Percentiles rank a stretch among this genome's conserved stretches.
Conservation (phyloP, 228 moss, liverwort and hornwort species). For the Sphagnum magellanicum region DNA sequence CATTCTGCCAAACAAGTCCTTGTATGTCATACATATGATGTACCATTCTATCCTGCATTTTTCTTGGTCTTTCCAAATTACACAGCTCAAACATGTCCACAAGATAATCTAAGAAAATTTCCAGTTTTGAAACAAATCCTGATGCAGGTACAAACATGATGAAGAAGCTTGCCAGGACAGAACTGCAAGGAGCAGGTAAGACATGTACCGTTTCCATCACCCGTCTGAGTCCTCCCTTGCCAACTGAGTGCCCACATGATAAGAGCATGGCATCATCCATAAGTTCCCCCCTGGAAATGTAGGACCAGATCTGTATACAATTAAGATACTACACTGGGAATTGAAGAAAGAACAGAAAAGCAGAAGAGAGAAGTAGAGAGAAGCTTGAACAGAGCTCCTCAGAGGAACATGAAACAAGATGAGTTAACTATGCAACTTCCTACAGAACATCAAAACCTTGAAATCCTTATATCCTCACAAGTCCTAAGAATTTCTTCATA, state of each 20-base stretch:
- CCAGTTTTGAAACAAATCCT: not conserved
- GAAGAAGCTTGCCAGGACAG: not conserved
- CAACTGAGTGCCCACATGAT: conserved; percentile 93
- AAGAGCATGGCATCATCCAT: conserved; percentile 99
- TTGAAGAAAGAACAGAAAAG: not conserved
- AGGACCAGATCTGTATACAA: not conserved
- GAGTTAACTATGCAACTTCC: too few relatives aligned
- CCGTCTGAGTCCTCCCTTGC: conserved; percentile 68
- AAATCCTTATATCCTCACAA: too few relatives aligned
- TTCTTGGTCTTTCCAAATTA: too few relatives aligned
- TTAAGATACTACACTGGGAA: not conserved
- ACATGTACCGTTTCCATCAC: conserved; percentile 79
- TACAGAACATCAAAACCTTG: too few relatives aligned
- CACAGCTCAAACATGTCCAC: too few relatives aligned
- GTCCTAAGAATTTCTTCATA: too few relatives aligned
- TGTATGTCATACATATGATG: too few relatives aligned
- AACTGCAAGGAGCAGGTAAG: not conserved
- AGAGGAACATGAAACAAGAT: not conserved
- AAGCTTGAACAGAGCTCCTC: not conserved
- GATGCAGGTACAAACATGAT: not conserved
- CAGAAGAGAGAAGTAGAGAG: not conserved
- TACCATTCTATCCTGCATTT: too few relatives aligned
- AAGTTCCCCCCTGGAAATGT: conserved; percentile 61
- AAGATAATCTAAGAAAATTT: too few relatives aligned
- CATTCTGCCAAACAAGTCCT: conserved; percentile 44